Percentiles rank a stretch among this genome's conserved stretches.
Evolutionary conservation across 2,329 filamentous ascomycete genomes (phyloP).

Genomic region (Camillea tinctor): DNA sequence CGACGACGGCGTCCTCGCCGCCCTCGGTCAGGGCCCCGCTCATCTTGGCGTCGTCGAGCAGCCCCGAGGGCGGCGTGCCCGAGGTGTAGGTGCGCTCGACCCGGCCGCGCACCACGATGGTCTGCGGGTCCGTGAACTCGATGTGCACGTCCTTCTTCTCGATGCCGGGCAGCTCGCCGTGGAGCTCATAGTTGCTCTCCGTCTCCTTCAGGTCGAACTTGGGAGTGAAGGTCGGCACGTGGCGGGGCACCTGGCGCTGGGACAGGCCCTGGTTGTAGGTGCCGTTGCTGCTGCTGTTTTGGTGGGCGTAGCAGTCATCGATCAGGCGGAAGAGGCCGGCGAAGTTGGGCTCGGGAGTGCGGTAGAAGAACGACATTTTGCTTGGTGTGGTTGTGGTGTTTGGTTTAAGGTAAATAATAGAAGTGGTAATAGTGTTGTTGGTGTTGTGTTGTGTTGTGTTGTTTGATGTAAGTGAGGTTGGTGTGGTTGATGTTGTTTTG

Average conservation of each 20-base stretch:
- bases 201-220: conserved; percentile 78
- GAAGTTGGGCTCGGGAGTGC: conserved; percentile 51
- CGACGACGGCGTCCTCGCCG: conserved; percentile 13
- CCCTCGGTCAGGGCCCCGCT: conserved; percentile 43
- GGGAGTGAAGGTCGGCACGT: conserved; percentile 58
- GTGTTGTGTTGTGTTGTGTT: conserved; percentile 8
- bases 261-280: neutral
- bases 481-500: too few species aligned
- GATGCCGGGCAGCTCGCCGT: conserved; percentile 77
- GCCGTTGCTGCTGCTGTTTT: conserved; percentile 7
- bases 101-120: conserved; percentile 67
- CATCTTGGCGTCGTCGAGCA: conserved; percentile 40
- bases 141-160: conserved; percentile 72
- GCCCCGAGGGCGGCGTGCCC: conserved; percentile 49
- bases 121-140: conserved; percentile 76
- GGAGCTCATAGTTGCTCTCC: conserved; percentile 67
- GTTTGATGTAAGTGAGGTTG: conserved; percentile 1
- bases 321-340: conserved; percentile 63
- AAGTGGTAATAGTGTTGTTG: conserved; percentile 9
- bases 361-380: conserved; percentile 62
- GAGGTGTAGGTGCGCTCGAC: conserved; percentile 63
- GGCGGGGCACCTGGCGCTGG: conserved; percentile 13
- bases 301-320: conserved; percentile 53
- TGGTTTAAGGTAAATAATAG: neutral
- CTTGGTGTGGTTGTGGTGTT: conserved; percentile 19